Percentiles rank a stretch among this genome's conserved stretches.
Evolutionary conservation across 768 basidiomycete species (phyloP).

Genomic region (Pisolithus sp.): DNA sequence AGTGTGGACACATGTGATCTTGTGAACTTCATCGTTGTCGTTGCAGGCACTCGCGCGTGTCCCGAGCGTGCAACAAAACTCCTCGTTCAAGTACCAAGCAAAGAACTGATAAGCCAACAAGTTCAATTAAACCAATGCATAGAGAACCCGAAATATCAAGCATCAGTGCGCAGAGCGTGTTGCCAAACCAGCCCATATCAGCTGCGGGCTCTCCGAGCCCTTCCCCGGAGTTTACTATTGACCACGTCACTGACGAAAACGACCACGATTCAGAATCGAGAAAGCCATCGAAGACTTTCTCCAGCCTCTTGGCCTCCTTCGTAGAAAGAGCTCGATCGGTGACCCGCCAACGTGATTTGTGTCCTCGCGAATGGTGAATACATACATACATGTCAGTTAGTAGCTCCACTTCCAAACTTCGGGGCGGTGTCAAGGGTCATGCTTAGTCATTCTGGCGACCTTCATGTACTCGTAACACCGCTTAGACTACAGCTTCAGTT

Average conservation of each 20-base stretch:
- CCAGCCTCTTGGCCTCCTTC: background rate
- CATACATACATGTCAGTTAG: too few relatives aligned
- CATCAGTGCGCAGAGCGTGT: too few relatives aligned
- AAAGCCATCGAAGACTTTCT: conserved; percentile 1
- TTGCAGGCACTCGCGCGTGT: conserved; percentile 1
- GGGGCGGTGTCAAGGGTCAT: too few relatives aligned
- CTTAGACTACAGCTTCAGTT: too few relatives aligned
- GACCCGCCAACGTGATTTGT: background rate
- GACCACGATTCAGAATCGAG: background rate
- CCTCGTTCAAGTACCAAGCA: background rate
- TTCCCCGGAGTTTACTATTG: background rate
- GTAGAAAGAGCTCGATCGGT: background rate
- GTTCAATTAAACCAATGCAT: too few relatives aligned
- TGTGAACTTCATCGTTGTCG: background rate
- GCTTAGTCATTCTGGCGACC: background rate
- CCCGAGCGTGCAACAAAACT: conserved; percentile 1
- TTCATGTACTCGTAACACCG: too few relatives aligned
- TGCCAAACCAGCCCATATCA: background rate
- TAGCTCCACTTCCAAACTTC: too few relatives aligned
- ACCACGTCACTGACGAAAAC: too few relatives aligned
- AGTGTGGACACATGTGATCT: conserved; percentile 2
- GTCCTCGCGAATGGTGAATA: background rate
- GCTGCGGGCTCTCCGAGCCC: background rate
- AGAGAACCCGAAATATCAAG: too few relatives aligned
- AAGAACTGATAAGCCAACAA: too few relatives aligned